Evolutionary conservation across 129 eudicot species (phyloP).

Genomic region (Chrysanthemum makinoi): DNA sequence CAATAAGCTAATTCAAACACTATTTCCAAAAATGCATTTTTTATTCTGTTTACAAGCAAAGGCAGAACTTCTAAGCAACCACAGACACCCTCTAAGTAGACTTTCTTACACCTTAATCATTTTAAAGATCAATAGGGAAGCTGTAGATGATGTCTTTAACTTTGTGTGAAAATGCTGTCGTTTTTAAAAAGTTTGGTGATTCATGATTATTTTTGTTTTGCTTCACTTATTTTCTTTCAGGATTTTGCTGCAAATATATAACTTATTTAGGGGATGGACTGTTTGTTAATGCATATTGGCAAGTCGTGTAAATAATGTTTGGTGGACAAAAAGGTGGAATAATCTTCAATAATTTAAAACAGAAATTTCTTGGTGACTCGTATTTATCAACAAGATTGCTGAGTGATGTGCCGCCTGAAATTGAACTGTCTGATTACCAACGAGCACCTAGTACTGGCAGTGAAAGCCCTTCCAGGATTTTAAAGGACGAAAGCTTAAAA

Average conservation of each 20-base stretch:
- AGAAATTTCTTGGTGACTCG: constrained; percentile 58
- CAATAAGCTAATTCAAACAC: no score
- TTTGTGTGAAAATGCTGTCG: no score
- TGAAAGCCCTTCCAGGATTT: constrained; percentile 92
- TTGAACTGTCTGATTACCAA: constrained; percentile 81
- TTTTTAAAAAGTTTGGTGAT: not conserved
- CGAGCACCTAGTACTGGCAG: constrained; percentile 79
- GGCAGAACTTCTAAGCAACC: no score
- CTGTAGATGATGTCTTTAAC: no score
- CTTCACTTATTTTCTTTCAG: constrained; percentile 26
- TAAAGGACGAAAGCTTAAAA: constrained; percentile 72
- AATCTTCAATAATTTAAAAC: constrained; percentile 53
- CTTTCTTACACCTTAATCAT: no score
- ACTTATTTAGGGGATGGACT: constrained; percentile 64
- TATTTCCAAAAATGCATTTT: no score
- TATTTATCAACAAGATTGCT: constrained; percentile 48
- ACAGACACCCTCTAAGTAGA: no score
- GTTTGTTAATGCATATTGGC: constrained; percentile 39
- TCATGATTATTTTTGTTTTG: not conserved
- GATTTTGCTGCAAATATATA: constrained; percentile 29
- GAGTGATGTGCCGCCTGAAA: constrained; percentile 59
- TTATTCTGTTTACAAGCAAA: no score
- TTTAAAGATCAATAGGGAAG: no score
- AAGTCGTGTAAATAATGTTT: constrained; percentile 66
- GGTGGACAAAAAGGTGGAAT: constrained; percentile 59